These are phyloP conservation scores for Micractinium conductrix DNA, from an alignment of 139 green algal species.

Conservation along the genomic window DNA sequence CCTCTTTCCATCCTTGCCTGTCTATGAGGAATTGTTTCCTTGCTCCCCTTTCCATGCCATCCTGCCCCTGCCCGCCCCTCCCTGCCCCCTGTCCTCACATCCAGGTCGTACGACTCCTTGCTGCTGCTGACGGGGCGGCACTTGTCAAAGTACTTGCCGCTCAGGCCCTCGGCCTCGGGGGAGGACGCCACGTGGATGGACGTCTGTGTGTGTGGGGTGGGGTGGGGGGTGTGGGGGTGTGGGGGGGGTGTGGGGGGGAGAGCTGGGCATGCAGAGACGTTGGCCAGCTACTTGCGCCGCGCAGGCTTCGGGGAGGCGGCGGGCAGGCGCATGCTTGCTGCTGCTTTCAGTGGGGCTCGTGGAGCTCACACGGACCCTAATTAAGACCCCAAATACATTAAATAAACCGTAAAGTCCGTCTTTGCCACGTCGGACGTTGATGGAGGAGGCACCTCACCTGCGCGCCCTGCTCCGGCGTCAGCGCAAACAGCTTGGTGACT, in stretches of 20 bases:
- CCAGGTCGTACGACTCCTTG: constrained; percentile 40
- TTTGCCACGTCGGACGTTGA: too few relatives aligned
- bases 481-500: constrained; percentile 23
- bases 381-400: too few relatives aligned
- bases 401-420: too few relatives aligned
- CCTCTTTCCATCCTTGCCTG: too few relatives aligned
- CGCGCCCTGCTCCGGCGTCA: constrained; percentile 30
- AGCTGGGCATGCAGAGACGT: not conserved
- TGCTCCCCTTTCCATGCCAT: too few relatives aligned
- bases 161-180: constrained; percentile 71
- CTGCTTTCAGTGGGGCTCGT: not conserved
- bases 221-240: not conserved
- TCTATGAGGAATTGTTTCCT: too few relatives aligned
- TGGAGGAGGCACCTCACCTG: not conserved
- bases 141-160: constrained; percentile 77
- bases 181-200: constrained; percentile 79
- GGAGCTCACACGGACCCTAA: not conserved
- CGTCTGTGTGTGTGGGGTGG: constrained; percentile 47
- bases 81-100: too few relatives aligned
- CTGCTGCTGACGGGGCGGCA: constrained; percentile 52
- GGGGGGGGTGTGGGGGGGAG: too few relatives aligned
- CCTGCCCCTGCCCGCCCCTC: too few relatives aligned
- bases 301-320: not conserved
- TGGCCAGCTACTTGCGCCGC: not conserved
- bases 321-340: not conserved